Percentiles rank a stretch among this genome's conserved stretches.
Conservation (phyloP, 208 protist species). For the Crithidia acanthocephali region DNA sequence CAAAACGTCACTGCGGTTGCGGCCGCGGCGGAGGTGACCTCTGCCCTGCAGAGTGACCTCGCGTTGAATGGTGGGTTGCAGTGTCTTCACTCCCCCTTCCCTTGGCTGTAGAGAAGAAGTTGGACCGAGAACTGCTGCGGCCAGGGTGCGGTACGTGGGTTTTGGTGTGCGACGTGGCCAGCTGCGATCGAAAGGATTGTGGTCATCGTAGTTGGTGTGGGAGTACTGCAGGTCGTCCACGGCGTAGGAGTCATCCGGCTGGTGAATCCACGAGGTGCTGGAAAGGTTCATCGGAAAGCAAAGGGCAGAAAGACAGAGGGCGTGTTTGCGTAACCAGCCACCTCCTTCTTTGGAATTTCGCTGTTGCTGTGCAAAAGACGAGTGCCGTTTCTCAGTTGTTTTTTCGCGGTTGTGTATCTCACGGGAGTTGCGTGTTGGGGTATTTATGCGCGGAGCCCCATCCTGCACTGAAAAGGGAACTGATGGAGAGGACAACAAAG, state of each 20-base stretch:
- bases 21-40: neutral
- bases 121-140: neutral
- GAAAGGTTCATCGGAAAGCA: conserved; percentile 17
- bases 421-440: no score
- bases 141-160: neutral
- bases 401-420: no score
- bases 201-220: no score
- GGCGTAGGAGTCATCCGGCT: conserved; percentile 2
- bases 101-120: neutral
- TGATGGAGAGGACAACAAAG: no score
- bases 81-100: no score
- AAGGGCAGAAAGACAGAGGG: neutral
- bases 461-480: no score
- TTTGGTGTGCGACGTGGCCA: neutral
- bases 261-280: conserved; percentile 1
- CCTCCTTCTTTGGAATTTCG: no score
- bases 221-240: neutral
- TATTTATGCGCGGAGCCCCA: no score
- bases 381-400: no score
- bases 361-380: no score
- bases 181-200: no score
- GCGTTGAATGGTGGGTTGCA: neutral
- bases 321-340: neutral
- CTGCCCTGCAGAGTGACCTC: neutral
- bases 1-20: neutral